These are phyloP conservation scores for Pestalotiopsis sp. DNA, from an alignment of 2,329 filamentous ascomycete species.

Conservation along the genomic window DNA sequence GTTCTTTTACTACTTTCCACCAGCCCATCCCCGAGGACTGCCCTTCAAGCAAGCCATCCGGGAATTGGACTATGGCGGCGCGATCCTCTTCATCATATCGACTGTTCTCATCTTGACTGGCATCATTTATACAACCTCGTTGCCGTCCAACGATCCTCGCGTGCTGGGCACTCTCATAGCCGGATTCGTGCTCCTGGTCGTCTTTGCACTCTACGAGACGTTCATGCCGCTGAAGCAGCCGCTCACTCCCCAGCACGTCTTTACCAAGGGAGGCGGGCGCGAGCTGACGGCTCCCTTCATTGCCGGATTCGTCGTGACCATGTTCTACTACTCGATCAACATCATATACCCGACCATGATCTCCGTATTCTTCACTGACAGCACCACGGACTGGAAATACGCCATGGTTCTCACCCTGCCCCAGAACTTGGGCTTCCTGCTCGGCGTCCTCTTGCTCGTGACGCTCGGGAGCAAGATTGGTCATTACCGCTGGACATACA, in stretches of 20 bases:
- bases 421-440: slow-evolving; percentile 43
- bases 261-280: slow-evolving; percentile 42
- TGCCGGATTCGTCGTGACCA: slow-evolving; percentile 45
- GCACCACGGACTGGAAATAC: slow-evolving; percentile 32
- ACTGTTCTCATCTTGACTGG: slow-evolving; percentile 37
- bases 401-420: slow-evolving; percentile 39
- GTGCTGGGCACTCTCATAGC: slow-evolving; percentile 37
- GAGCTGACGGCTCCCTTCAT: slow-evolving; percentile 47
- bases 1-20: slow-evolving; percentile 35
- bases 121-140: slow-evolving; percentile 38
- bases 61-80: slow-evolving; percentile 39
- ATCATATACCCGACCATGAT: slow-evolving; percentile 50
- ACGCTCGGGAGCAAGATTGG: slow-evolving; percentile 41
- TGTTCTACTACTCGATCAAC: slow-evolving; percentile 51
- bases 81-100: slow-evolving; percentile 35
- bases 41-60: slow-evolving; percentile 33
- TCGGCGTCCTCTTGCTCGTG: slow-evolving; percentile 41
- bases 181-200: slow-evolving; percentile 33
- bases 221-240: slow-evolving; percentile 36
- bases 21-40: slow-evolving; percentile 32
- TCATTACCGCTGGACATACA: slow-evolving; percentile 48
- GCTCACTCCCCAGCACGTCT: slow-evolving; percentile 44
- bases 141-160: slow-evolving; percentile 33
- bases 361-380: slow-evolving; percentile 36
- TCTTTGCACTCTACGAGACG: slow-evolving; percentile 40